These are phyloP conservation scores for Lasiodiplodia theobromae DNA, from an alignment of 2,329 filamentous ascomycete genomes.

Conservation along the genomic window DNA sequence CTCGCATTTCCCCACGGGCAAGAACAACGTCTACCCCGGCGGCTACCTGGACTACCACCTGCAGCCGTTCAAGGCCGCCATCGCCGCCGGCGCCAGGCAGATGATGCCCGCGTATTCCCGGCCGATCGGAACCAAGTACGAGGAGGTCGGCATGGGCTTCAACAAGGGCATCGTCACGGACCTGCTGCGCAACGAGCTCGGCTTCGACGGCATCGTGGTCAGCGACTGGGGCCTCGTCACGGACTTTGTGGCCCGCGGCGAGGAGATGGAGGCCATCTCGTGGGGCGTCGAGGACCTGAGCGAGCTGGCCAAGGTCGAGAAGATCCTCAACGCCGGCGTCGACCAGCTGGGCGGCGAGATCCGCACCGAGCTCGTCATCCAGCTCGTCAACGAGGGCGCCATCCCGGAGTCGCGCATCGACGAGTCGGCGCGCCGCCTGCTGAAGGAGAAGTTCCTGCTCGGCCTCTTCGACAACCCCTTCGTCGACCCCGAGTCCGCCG, in stretches of 20 bases:
- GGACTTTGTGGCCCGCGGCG: conserved; percentile 50
- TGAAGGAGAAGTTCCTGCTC: conserved; percentile 60
- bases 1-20: conserved; percentile 61
- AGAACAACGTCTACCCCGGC: conserved; percentile 60
- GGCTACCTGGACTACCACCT: conserved; percentile 60
- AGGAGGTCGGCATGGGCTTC: conserved; percentile 59
- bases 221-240: conserved; percentile 64
- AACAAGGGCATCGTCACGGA: conserved; percentile 61
- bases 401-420: conserved; percentile 56
- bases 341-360: conserved; percentile 62
- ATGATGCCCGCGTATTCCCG: conserved; percentile 63
- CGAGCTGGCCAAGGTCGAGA: conserved; percentile 51
- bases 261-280: conserved; percentile 56
- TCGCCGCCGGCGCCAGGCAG: conserved; percentile 57
- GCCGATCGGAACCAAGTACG: conserved; percentile 56
- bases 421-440: conserved; percentile 54
- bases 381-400: conserved; percentile 53
- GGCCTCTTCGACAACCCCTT: conserved; percentile 62
- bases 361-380: conserved; percentile 57
- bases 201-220: conserved; percentile 60
- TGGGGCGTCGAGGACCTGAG: conserved; percentile 60
- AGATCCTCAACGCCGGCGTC: conserved; percentile 58
- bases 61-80: conserved; percentile 59
- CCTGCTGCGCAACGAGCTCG: conserved; percentile 56
- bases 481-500: conserved; percentile 54